Evolutionary conservation across 108 stramenopile genomes (phyloP), one percentile per base, ranked within the genome.

Genomic region (Fistulifera pelliculosa): DNA sequence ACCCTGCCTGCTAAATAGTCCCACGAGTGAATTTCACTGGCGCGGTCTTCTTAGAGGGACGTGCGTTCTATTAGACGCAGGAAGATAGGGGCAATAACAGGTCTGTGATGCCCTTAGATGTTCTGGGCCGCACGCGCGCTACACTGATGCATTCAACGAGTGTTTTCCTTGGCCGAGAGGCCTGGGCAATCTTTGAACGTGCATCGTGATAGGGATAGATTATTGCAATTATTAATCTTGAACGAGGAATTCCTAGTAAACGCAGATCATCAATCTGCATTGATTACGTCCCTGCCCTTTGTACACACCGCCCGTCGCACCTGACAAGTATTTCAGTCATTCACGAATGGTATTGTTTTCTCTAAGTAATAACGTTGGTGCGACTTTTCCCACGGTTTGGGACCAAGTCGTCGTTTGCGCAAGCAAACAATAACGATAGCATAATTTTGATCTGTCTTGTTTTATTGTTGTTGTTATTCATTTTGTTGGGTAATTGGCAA

Each of bases 161-260:
- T 82, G 52, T 66, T n/a, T 71, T 64, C 84, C 87, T 91, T 84
- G 66, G 75, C 75, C 86, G 91, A 85, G 84, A 94, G 89, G 95
- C 76, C 90, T 87, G 91, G 93, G 90, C 85, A 96, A 94, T 94
- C 92, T 91, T 77, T 86, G 70, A 86, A 82, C 81, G 79, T 90
- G 86, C 83, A 88, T 93, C 92, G 93, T 97, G 93, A 88, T 94
- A 87, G 96, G 93, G 96, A 94, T 92, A 89, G 93, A 94, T 94
- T 92, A 85, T 97, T 97, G 96, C 94, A 97, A 97, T 94, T 95
- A 87, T 95, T 92, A 93, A 93, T 95, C 96, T 94, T 94, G 90
- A 98, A 95, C 96, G 92, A 95, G 94, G 92, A 98, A 95, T 95
- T 94, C 94, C 94, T 94, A 94, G 93, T 95, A 97, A 93, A 89